Evolutionary conservation across 331 rosid genomes (phyloP).

Genomic region (Spiraea crenata): DNA sequence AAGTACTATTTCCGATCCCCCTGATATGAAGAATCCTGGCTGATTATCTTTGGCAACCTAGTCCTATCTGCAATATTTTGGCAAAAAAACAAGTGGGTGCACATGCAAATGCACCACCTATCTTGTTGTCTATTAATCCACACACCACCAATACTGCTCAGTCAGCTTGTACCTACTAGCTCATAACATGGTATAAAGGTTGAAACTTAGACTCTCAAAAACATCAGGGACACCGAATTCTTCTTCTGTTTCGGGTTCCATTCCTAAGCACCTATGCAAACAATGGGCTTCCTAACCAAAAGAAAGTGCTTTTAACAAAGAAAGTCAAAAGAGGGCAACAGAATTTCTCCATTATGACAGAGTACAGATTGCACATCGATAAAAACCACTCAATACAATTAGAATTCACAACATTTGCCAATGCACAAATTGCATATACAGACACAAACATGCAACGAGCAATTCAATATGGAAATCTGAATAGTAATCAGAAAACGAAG

Average conservation of each 20-base stretch:
- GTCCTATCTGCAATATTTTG: not conserved
- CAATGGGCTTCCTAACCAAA: not conserved
- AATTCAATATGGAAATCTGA: not conserved
- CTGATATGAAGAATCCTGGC: not conserved
- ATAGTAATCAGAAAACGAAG: not conserved
- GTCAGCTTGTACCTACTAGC: not conserved
- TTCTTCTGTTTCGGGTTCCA: not conserved
- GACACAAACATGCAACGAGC: constrained; percentile 5
- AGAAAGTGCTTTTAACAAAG: not conserved
- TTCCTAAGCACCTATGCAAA: not conserved
- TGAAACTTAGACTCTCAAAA: not conserved
- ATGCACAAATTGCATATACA: not conserved
- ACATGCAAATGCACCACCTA: not conserved
- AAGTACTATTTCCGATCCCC: not conserved
- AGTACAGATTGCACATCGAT: not conserved
- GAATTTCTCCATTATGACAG: not conserved
- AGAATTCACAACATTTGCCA: not conserved
- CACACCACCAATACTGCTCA: not conserved
- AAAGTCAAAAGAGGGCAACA: not conserved
- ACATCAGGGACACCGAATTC: not conserved
- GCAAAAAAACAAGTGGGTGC: not conserved
- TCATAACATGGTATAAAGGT: not conserved
- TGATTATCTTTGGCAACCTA: not conserved
- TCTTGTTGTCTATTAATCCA: not conserved
- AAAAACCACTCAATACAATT: not conserved